Conservation (phyloP, 2,329 filamentous ascomycete species). For the Aureobasidium leucospermi region DNA sequence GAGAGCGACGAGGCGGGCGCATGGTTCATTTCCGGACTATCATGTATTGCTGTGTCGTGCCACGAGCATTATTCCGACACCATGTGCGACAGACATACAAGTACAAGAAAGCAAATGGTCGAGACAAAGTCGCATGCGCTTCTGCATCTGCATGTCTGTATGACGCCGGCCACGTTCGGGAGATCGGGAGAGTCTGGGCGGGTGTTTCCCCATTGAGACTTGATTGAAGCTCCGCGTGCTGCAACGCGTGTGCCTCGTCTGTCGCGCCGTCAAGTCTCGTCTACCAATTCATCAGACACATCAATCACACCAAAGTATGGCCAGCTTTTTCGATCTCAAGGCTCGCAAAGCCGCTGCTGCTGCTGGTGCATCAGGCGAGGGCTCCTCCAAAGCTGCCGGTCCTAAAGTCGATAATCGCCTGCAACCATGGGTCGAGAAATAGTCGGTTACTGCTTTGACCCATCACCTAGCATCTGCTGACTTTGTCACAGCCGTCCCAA, state of each 20-base stretch:
- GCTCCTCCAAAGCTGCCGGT: slow-evolving; percentile 59
- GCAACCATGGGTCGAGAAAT: slow-evolving; percentile 99
- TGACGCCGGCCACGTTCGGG: neutral
- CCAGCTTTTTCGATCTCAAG: slow-evolving; percentile 93
- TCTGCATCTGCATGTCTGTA: neutral
- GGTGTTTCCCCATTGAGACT: neutral
- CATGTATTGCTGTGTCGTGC: neutral
- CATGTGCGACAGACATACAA: neutral
- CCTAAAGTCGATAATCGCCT: slow-evolving; percentile 57
- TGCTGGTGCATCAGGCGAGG: slow-evolving; percentile 54
- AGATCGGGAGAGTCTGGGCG: neutral
- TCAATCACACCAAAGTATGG: slow-evolving; percentile 47
- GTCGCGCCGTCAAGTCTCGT: neutral
- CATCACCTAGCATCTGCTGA: neutral
- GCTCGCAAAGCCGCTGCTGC: slow-evolving; percentile 68
- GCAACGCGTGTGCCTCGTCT: neutral
- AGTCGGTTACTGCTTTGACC: slow-evolving; percentile 48
- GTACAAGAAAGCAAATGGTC: neutral
- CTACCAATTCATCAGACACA: neutral
- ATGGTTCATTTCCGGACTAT: slow-evolving; percentile 29
- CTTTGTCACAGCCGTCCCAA: slow-evolving; percentile 67
- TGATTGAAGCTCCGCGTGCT: neutral
- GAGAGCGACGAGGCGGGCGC: slow-evolving; percentile 20
- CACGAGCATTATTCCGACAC: neutral
- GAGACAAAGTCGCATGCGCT: neutral